Base-by-base conservation (phyloP, 2,329 filamentous ascomycete species). In the Calycina herbarum region DNA sequence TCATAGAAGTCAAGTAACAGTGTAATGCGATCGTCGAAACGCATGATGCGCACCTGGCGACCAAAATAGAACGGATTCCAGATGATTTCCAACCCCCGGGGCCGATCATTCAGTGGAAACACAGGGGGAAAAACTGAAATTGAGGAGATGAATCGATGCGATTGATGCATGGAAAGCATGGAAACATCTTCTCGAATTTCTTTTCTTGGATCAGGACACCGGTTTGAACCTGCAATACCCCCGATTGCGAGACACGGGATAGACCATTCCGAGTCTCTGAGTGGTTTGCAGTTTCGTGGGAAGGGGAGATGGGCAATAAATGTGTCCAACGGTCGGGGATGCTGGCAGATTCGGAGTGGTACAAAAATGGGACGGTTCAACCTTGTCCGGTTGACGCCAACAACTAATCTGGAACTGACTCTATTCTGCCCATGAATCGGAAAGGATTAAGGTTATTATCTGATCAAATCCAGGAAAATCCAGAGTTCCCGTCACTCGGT, bases 1-100 rank as follows among this genome's bases (percentile, higher is more conserved):
- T 61, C 65, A 61, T 54, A 29, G 33, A 62, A 63, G 63, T 40
- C 38, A 40, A 40, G 45, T 62, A 33, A 51, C 27, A 64, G 61
- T 56, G 27, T 59, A 68, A 71, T 67, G 68, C 66, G 64, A 71
- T 69, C 66, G 59, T 62, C 68, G 63, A 70, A 72, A 71, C 64
- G 68, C 66, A 70, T 69, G 57, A 67, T 59, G 69, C 66, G 66
- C 66, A 58, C 65, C 56, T 69, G 63, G 56, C 38, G 64, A 69
- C 68, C 65, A 70, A 69, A 72, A 68, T 70, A 71, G 69, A 71
- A 67, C 29, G 57, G 45, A 60, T 62, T 66, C 62, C 66, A 63
- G 63, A 64, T 64, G 63, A 64, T 64, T 62, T 59, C 35, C 59
- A 24, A 60, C 60, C 58, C 68, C 68, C 48, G 61, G 64, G 68